These are phyloP conservation scores for Cyberlindnera mycetangii DNA, from an alignment of 805 yeast species.

Conservation along the genomic window DNA sequence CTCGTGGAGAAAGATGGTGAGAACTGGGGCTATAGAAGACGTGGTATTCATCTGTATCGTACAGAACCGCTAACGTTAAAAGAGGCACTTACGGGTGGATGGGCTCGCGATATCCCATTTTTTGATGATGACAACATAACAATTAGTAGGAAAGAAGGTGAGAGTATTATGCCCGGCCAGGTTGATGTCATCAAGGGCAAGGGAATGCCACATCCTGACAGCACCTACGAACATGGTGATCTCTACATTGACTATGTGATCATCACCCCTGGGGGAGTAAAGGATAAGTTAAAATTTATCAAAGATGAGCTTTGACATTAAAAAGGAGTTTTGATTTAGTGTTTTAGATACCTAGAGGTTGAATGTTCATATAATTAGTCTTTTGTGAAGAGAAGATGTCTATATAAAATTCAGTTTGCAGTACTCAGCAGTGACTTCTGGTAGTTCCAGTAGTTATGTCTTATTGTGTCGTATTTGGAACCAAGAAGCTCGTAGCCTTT, in stretches of 20 bases:
- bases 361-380: neutral
- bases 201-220: slow-evolving; percentile 77
- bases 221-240: slow-evolving; percentile 52
- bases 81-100: slow-evolving; percentile 78
- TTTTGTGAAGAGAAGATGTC: too few species aligned
- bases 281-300: slow-evolving; percentile 14
- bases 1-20: slow-evolving; percentile 51
- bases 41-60: slow-evolving; percentile 70
- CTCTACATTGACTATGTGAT: slow-evolving; percentile 48
- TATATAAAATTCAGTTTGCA: neutral
- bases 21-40: slow-evolving; percentile 83
- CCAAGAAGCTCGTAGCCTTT: slow-evolving; percentile 51
- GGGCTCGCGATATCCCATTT: slow-evolving; percentile 67
- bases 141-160: slow-evolving; percentile 46
- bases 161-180: slow-evolving; percentile 59
- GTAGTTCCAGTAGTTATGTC: slow-evolving; percentile 61
- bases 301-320: slow-evolving; percentile 25
- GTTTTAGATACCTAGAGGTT: neutral
- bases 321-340: neutral
- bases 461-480: slow-evolving; percentile 54
- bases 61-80: slow-evolving; percentile 70
- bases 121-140: slow-evolving; percentile 59
- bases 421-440: slow-evolving; percentile 26
- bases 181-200: slow-evolving; percentile 66
- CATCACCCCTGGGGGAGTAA: slow-evolving; percentile 40